A percentile compares a stretch with the other conserved stretches of the same genome.
phyloP scores from a whole-genome alignment of 805 yeast genomes.

The Metschnikowia gruessii region DNA sequence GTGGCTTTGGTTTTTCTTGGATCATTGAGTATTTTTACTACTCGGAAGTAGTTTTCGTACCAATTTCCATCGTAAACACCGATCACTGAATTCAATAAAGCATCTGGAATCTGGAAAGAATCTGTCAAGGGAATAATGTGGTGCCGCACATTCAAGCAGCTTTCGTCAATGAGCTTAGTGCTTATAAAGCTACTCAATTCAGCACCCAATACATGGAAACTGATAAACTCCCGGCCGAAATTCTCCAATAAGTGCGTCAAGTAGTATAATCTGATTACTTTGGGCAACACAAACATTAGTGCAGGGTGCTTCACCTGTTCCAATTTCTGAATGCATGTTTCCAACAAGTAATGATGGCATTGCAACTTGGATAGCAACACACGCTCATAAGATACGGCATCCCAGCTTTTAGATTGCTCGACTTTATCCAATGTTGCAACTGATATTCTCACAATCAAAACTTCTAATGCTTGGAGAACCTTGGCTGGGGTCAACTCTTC shows the following conservation, averaged over 20 bases:
- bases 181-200: slow-evolving; percentile 28
- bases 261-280: slow-evolving; percentile 34
- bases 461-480: slow-evolving; percentile 30
- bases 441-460: slow-evolving; percentile 36
- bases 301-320: slow-evolving; percentile 27
- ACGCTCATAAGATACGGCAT: slow-evolving; percentile 35
- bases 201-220: slow-evolving; percentile 33
- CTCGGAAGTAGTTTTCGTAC: slow-evolving; percentile 21
- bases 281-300: slow-evolving; percentile 26
- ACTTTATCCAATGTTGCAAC: slow-evolving; percentile 29
- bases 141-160: slow-evolving; percentile 17
- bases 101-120: slow-evolving; percentile 22
- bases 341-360: slow-evolving; percentile 42
- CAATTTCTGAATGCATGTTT: slow-evolving; percentile 25
- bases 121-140: slow-evolving; percentile 21
- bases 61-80: slow-evolving; percentile 22
- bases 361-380: slow-evolving; percentile 42
- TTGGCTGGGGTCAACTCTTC: slow-evolving; percentile 19
- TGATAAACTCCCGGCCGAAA: slow-evolving; percentile 38
- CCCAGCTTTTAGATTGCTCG: slow-evolving; percentile 32
- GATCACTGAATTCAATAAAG: slow-evolving; percentile 20
- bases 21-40: slow-evolving; percentile 20
- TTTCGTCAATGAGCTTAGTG: slow-evolving; percentile 18
- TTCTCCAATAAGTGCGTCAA: slow-evolving; percentile 26
- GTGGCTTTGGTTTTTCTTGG: slow-evolving; percentile 22